Base-by-base conservation (phyloP, 1,284 basidiomycete genomes). In the Ceraceosorus bombacis region DNA sequence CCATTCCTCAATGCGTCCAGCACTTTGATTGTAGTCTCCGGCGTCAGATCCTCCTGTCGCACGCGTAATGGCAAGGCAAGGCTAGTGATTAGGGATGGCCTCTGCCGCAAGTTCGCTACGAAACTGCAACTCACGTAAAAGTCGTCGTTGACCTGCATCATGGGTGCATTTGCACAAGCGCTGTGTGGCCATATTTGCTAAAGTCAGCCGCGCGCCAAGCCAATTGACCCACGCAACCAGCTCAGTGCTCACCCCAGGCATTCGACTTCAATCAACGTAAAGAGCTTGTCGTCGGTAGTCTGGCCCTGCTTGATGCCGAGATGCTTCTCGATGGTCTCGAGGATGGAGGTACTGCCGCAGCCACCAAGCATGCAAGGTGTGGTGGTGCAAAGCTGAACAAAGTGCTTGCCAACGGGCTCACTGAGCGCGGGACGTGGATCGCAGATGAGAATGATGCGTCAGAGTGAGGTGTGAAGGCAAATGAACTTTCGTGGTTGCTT, bases 81-180 rank as follows among this genome's bases (percentile, higher is more conserved):
- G 51, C 12, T 10, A 52, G 10, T 36, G 38, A 52, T 12, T 2
- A 53, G 51, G 51, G 27, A 17, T 17, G 51, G 51, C 17, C n/a
- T n/a, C 3, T 1, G 46, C 41, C 52, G 6, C 54, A 59, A 46
- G 15, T 6, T 37, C 27, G 55, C 1, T n/a, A 38, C 5, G n/a
- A 10, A 48, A 37, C 38, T 27, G 27, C 27, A 27, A 81, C 86
- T 66, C 73, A 90, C 89, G 79, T 93, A 98, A 82, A 89, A 99
- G 78, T 96, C 91, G 76, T 98, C 95, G 56, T 88, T 88, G 77
- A 98, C 84, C 70, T 88, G 92, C 79, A 98, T 83, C 94, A 98
- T 99, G 9, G 94, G 94, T n/a, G 95, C 95, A 80, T 97, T 99
- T 70, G 88, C 89, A 81, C 94, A 99, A 54, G 94, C 95, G 62